Base-by-base conservation (phyloP, 108 stramenopile species). In the Chaetoceros muelleri region DNA sequence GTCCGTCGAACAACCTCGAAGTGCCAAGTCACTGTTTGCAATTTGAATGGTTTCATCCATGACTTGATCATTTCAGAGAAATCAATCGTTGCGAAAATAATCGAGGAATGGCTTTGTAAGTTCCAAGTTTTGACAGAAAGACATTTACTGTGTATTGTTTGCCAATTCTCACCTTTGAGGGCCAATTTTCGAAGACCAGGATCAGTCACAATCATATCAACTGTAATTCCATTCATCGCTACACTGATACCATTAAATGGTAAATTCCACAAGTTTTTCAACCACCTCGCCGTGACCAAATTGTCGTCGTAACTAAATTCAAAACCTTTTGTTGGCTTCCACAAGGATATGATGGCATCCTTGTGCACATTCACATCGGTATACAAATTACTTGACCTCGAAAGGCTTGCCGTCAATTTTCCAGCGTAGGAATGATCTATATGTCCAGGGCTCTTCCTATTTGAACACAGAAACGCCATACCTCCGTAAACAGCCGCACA, bases 171-270 rank as follows among this genome's bases (percentile, higher is more conserved):
- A 40, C 34, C 34, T 40, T 46, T 64, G 55, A 69, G 60, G 0
- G 90, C 84, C 44, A 93, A 72, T 23, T 62, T 46, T 28, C 85
- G 68, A 45, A 89, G 59, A 45, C 80, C 75, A 20, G 74, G 71
- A 80, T 93, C 86, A 8, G 48, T 64, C 21, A 85, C 81, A 45
- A 93, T 83, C 48, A 69, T 75, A 57, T 93, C 92, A 22, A 87
- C 72, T 18, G 87, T 87, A 23, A 90, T 82, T 10, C 92, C 92
- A 51, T 84, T 84, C 87, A 93, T 85, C 18, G 87, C 86, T 2
- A 89, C 86, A 21, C 72, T 75, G 30, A 93, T 79, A 2, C 87
- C 87, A 69, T 82, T 87, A 60, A 87, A 93, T 7, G 92, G 92
- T 18, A 90, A 53, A 64, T 93, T 93, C 85, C 85, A 93, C n/a